Conservation (phyloP, 768 basidiomycete species). For the Russula emetica region DNA sequence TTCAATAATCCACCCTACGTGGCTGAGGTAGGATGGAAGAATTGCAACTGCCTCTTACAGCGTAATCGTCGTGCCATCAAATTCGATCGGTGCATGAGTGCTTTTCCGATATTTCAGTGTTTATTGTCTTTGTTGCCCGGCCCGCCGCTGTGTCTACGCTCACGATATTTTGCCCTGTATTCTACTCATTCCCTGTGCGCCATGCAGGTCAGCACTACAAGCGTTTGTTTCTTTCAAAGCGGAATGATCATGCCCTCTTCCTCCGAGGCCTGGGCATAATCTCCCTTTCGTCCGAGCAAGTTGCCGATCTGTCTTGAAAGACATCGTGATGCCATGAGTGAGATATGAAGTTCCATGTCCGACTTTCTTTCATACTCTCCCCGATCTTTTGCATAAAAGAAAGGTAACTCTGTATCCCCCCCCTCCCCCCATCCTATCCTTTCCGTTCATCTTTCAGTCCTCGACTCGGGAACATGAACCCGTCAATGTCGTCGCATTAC, state of each 20-base stretch:
- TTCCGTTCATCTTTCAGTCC: not conserved
- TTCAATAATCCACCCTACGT: not conserved
- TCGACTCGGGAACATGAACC: not conserved
- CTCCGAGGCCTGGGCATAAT: not conserved
- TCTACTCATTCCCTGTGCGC: not conserved
- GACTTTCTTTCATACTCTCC: slow-evolving; percentile 17
- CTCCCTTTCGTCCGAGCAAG: not conserved
- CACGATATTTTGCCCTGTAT: not conserved
- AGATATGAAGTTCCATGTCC: slow-evolving; percentile 7
- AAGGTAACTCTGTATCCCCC: not conserved
- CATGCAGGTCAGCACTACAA: not conserved
- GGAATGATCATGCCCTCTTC: not conserved
- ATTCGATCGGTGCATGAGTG: not conserved
- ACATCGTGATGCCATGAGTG: slow-evolving; percentile 1
- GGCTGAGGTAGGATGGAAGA: not conserved
- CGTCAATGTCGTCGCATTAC: not conserved
- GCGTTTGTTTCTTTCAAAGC: not conserved
- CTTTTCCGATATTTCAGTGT: not conserved
- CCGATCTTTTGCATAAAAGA: slow-evolving; percentile 10
- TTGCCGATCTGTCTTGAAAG: slow-evolving; percentile 1
- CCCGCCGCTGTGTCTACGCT: not conserved
- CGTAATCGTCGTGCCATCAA: not conserved
- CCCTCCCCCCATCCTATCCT: not conserved
- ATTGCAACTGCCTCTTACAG: not conserved
- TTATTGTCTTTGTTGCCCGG: slow-evolving; percentile 1